Conservation (phyloP, 2,329 filamentous ascomycete genomes). For the Lomentospora prolificans region DNA sequence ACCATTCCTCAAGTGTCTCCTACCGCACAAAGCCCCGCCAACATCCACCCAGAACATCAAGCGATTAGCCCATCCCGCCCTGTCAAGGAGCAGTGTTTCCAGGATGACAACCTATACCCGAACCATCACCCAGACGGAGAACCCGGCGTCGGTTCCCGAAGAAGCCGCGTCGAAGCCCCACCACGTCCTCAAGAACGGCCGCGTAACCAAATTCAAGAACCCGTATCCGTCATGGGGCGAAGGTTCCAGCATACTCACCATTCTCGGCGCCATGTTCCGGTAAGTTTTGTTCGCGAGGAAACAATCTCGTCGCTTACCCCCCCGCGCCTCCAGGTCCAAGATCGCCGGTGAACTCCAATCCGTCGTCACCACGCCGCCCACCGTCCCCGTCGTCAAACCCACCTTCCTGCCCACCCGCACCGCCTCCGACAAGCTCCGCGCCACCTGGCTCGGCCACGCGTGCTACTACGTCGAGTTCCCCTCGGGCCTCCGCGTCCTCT, state of each 20-base stretch:
- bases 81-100: conserved; percentile 6
- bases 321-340: conserved; percentile 20
- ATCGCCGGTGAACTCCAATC: conserved; percentile 28
- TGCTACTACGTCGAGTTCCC: conserved; percentile 92
- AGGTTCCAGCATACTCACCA: conserved; percentile 7
- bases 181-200: conserved; percentile 28
- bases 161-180: conserved; percentile 27
- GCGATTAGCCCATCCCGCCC: conserved; percentile 13
- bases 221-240: conserved; percentile 35
- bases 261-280: conserved; percentile 5
- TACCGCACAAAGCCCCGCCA: background rate
- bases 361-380: conserved; percentile 55
- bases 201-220: conserved; percentile 36
- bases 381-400: conserved; percentile 57
- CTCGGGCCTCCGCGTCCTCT: conserved; percentile 74
- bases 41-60: conserved; percentile 18
- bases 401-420: conserved; percentile 53
- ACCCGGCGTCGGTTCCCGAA: conserved; percentile 20
- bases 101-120: conserved; percentile 11
- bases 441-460: conserved; percentile 92
- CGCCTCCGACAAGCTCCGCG: conserved; percentile 52
- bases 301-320: background rate
- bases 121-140: conserved; percentile 17
- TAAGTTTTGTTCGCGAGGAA: conserved; percentile 2
- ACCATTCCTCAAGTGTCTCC: background rate